These are phyloP conservation scores for Pichia membranifaciens DNA, from an alignment of 805 yeast genomes.

Conservation along the genomic window DNA sequence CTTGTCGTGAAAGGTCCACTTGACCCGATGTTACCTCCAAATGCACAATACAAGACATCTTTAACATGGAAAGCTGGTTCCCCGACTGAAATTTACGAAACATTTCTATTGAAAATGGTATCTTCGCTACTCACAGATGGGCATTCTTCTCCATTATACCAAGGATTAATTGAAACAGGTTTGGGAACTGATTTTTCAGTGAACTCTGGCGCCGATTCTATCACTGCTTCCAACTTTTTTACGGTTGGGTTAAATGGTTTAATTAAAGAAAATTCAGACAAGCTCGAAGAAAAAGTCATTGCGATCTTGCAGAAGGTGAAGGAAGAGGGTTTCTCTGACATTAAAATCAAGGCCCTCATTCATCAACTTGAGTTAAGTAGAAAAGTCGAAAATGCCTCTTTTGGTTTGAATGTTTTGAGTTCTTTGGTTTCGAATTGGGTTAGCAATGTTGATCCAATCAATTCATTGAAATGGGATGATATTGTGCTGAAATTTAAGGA, in stretches of 20 bases:
- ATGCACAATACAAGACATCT: conserved; percentile 71
- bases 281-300: conserved; percentile 43
- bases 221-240: conserved; percentile 70
- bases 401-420: conserved; percentile 74
- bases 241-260: conserved; percentile 85
- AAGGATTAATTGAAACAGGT: conserved; percentile 79
- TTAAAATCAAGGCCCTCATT: conserved; percentile 75
- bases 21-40: conserved; percentile 66
- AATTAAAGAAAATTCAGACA: conserved; percentile 37
- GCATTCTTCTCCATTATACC: conserved; percentile 85
- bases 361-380: conserved; percentile 82
- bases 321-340: conserved; percentile 42
- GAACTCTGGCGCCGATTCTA: conserved; percentile 81
- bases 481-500: conserved; percentile 53
- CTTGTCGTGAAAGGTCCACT: conserved; percentile 63
- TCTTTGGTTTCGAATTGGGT: conserved; percentile 82
- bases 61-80: conserved; percentile 84
- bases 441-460: conserved; percentile 72
- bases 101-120: conserved; percentile 67
- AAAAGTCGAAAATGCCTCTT: conserved; percentile 83
- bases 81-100: conserved; percentile 61
- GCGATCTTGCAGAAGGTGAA: conserved; percentile 42
- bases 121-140: conserved; percentile 78
- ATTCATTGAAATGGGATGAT: conserved; percentile 58
- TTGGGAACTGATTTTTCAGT: conserved; percentile 80